These are phyloP conservation scores for Helicocarpus griseus DNA, from an alignment of 2,329 filamentous ascomycete genomes.

Conservation along the genomic window DNA sequence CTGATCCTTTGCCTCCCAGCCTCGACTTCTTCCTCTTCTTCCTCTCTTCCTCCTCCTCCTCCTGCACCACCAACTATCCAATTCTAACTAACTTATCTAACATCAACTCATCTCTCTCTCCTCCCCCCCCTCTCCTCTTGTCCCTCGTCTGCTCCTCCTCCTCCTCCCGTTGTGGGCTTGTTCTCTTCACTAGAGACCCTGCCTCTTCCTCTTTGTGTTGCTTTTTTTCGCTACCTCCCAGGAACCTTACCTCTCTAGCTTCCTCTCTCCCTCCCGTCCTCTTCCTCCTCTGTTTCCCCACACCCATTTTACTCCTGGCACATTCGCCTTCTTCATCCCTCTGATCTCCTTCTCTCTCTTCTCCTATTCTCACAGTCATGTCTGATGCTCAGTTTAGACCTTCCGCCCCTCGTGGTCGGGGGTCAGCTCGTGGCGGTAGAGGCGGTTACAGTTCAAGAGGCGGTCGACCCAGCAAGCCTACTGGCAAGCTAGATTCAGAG, in stretches of 20 bases:
- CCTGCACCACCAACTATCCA: neutral
- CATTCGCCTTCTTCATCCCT: slow-evolving; percentile 20
- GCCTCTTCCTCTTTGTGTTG: slow-evolving; percentile 18
- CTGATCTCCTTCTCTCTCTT: slow-evolving; percentile 14
- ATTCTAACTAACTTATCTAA: neutral
- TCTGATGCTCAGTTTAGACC: slow-evolving; percentile 87
- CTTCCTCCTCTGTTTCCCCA: slow-evolving; percentile 6
- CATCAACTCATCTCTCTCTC: slow-evolving; percentile 4
- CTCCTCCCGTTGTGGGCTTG: no score
- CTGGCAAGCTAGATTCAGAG: slow-evolving; percentile 67
- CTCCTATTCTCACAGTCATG: slow-evolving; percentile 52
- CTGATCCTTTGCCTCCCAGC: slow-evolving; percentile 10
- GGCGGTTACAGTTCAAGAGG: slow-evolving; percentile 62
- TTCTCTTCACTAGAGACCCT: slow-evolving; percentile 19
- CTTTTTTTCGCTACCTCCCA: slow-evolving; percentile 13
- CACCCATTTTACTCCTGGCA: slow-evolving; percentile 9
- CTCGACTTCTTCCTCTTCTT: no score
- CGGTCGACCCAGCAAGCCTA: slow-evolving; percentile 58
- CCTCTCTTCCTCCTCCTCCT: neutral
- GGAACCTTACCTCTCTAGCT: slow-evolving; percentile 3
- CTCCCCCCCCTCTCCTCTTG: neutral
- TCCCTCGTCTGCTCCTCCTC: no score
- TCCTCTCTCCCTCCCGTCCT: slow-evolving; percentile 14
- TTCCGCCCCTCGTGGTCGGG: slow-evolving; percentile 76
- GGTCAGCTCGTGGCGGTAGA: slow-evolving; percentile 76